Percentiles rank a stretch among this genome's conserved stretches.
Conservation (phyloP, 1,284 basidiomycete species). For the Rhodotorula sp. region DNA sequence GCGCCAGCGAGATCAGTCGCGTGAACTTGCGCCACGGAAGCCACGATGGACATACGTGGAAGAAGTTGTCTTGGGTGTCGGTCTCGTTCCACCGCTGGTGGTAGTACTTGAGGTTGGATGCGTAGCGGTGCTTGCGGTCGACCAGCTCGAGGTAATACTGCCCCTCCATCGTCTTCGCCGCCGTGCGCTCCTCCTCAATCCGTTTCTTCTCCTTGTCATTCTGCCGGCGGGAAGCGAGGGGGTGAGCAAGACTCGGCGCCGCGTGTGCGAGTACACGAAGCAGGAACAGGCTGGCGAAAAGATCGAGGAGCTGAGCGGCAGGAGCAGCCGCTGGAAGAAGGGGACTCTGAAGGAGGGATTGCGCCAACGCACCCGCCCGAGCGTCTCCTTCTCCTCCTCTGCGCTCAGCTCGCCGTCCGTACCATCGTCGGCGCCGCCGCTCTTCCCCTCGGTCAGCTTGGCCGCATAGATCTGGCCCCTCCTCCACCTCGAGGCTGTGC, state of each 20-base stretch:
- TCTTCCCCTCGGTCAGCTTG: slow-evolving; percentile 38
- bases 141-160: slow-evolving; percentile 48
- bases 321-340: background rate
- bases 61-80: slow-evolving; percentile 70
- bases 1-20: background rate
- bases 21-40: background rate
- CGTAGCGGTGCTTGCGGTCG: slow-evolving; percentile 69
- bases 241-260: too few relatives aligned
- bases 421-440: background rate
- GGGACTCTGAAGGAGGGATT: too few relatives aligned
- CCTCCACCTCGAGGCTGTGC: slow-evolving; percentile 43
- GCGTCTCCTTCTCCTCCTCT: slow-evolving; percentile 31
- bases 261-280: too few relatives aligned
- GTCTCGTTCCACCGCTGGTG: slow-evolving; percentile 64
- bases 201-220: slow-evolving; percentile 26
- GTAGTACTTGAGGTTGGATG: slow-evolving; percentile 64
- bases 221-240: background rate
- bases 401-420: slow-evolving; percentile 22
- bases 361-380: slow-evolving; percentile 4
- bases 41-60: slow-evolving; percentile 59
- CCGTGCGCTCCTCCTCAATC: slow-evolving; percentile 28
- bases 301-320: too few relatives aligned
- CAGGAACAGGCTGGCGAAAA: too few relatives aligned
- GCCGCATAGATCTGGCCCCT: slow-evolving; percentile 42
- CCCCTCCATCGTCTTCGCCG: slow-evolving; percentile 41